phyloP scores from a whole-genome alignment of 495 filamentous ascomycete genomes.

The Xylaria longipes region DNA sequence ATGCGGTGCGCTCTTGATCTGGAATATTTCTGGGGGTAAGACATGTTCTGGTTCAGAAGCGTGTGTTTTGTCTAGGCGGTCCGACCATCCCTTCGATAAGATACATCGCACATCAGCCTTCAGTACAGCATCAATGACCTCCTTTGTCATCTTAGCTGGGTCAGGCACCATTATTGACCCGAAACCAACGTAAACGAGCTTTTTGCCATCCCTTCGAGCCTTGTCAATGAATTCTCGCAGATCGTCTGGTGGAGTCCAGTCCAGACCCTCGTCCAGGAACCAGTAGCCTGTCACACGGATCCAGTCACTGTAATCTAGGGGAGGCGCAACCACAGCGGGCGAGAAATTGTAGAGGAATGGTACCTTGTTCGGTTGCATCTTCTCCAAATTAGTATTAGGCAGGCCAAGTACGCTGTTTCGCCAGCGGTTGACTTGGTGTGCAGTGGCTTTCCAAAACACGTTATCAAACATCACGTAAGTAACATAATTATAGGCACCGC shows the following conservation, averaged over 20 bases:
- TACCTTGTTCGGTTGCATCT: conserved; percentile 93
- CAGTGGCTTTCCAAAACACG: conserved; percentile 93
- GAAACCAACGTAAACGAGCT: conserved; percentile 96
- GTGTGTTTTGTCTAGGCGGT: conserved; percentile 64
- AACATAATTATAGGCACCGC: conserved; percentile 91
- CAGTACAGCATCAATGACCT: conserved; percentile 85
- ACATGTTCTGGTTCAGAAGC: conserved; percentile 66
- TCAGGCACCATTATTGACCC: conserved; percentile 96
- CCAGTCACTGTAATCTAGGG: conserved; percentile 96
- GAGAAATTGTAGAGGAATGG: conserved; percentile 98
- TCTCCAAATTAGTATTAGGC: conserved; percentile 82
- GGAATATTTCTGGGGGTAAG: conserved; percentile 80
- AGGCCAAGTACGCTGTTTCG: conserved; percentile 78
- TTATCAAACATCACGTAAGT: conserved; percentile 98
- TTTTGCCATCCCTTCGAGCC: conserved; percentile 82
- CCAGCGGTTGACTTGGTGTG: conserved; percentile 93
- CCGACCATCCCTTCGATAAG: conserved; percentile 99
- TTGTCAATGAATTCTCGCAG: conserved; percentile 79
- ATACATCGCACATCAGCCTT: conserved; percentile 96
- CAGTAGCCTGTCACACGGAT: conserved; percentile 97
- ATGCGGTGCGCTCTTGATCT: conserved; percentile 90
- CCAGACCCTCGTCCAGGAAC: conserved; percentile 86
- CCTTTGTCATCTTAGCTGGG: conserved; percentile 82
- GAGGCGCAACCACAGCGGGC: conserved; percentile 87
- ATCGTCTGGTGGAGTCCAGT: conserved; percentile 77